Evolutionary conservation across 2,329 filamentous ascomycete species (phyloP).

Genomic region (Pseudogymnoascus verrucosus): DNA sequence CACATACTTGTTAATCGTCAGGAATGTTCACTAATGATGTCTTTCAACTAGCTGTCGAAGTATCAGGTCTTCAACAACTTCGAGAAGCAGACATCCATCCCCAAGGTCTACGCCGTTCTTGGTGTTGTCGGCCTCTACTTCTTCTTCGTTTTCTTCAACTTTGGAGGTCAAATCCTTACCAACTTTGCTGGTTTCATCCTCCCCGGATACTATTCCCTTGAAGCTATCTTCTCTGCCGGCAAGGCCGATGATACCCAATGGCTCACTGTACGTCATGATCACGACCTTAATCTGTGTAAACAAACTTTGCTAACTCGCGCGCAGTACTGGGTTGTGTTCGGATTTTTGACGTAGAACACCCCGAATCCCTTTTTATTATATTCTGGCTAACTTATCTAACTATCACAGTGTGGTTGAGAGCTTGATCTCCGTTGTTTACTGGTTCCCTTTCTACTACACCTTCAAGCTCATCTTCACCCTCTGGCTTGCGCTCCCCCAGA

Average conservation of each 20-base stretch:
- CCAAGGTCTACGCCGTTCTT: constrained; percentile 78
- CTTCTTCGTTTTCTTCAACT: constrained; percentile 89
- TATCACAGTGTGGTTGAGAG: constrained; percentile 62
- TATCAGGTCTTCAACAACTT: constrained; percentile 78
- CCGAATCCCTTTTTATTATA: background rate
- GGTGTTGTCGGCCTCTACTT: constrained; percentile 74
- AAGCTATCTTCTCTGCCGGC: constrained; percentile 62
- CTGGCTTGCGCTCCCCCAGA: constrained; percentile 94
- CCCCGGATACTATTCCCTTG: constrained; percentile 76
- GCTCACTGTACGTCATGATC: constrained; percentile 51
- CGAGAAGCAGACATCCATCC: constrained; percentile 73
- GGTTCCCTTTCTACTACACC: constrained; percentile 98
- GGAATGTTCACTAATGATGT: constrained; percentile 15
- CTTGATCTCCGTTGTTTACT: constrained; percentile 77
- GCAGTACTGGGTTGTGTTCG: constrained; percentile 82
- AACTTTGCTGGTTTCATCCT: constrained; percentile 79
- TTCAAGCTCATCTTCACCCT: constrained; percentile 98
- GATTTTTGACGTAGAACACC: constrained; percentile 60
- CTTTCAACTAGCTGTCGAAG: constrained; percentile 61
- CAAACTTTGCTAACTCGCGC: constrained; percentile 12
- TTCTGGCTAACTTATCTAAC: constrained; percentile 9
- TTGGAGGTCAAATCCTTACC: constrained; percentile 78
- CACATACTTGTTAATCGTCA: background rate
- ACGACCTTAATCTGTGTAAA: constrained; percentile 11
- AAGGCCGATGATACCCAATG: constrained; percentile 78